Base-by-base conservation (phyloP, 257 asterid species). In the Nemophila menziesii region DNA sequence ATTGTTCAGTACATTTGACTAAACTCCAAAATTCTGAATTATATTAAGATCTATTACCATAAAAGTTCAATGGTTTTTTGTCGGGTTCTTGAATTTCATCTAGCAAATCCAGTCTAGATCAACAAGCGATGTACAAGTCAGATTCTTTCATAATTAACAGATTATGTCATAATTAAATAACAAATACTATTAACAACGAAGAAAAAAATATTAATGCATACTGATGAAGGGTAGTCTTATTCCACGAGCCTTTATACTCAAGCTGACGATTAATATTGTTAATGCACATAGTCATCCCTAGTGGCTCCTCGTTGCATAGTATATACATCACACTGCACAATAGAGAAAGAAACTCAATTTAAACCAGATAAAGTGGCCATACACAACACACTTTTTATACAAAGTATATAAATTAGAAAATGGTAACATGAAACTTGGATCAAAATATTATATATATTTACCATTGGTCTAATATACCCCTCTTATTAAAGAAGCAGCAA, bases 281-380 rank as follows among this genome's bases (percentile, higher is more conserved):
- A 55, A 85, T 75, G 72, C 96, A 90, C 33, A 79, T 64, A 49
- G 66, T 56, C 92, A 79, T 77, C 99, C 99, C 85, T 20, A 85
- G 77, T 11, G 99, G 99, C 72, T 85, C 96, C 80, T 90, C 99
- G 26, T 77, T 81, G 86, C 96, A 86, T 42, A 90, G 58, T 43
- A 81, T 72, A 73, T 78, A 90, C 92, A 90, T 74, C 50, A 90
- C 93, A 64, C 96, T 90, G 68, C 79, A 65, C 20, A 21, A 33
- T 4, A 20, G 45, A 46, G n/a, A 43, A 39, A 46, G 17, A 8
- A 27, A 34, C 44, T 49, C 34, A 47, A 44, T n/a, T n/a, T n/a
- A n/a, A n/a, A n/a, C n/a, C n/a, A n/a, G n/a, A n/a, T n/a, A n/a
- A n/a, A n/a, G n/a, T n/a, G n/a, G n/a, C n/a, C n/a, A n/a, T n/a